Percentiles rank a stretch among this genome's conserved stretches.
Evolutionary conservation across 257 asterid genomes (phyloP).

Genomic region (Echites panduratus): DNA sequence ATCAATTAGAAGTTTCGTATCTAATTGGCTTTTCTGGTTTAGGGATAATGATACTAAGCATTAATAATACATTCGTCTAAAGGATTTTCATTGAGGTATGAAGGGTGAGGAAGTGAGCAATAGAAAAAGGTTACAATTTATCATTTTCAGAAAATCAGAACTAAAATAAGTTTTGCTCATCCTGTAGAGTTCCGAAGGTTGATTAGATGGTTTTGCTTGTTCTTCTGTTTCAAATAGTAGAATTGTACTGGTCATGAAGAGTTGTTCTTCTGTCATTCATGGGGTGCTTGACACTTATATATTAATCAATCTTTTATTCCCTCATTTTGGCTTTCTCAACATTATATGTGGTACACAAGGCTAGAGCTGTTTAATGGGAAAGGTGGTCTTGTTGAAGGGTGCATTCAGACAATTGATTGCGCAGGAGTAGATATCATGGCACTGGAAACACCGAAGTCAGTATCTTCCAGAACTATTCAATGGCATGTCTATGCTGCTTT

Average conservation of each 20-base stretch:
- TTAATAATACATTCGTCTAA: not conserved
- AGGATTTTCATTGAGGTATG: not conserved
- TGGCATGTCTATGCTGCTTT: slow-evolving; percentile 95
- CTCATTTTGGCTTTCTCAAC: slow-evolving; percentile 13
- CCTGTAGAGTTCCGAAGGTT: not conserved
- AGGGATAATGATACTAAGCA: not conserved
- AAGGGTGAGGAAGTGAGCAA: not conserved
- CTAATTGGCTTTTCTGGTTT: too few species aligned
- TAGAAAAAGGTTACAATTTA: not conserved
- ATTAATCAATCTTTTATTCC: not conserved
- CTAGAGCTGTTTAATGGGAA: slow-evolving; percentile 94
- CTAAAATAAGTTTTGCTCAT: not conserved
- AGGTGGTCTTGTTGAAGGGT: slow-evolving; percentile 82
- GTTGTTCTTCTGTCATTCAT: not conserved
- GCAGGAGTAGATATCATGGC: slow-evolving; percentile 69
- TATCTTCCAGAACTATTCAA: slow-evolving; percentile 46
- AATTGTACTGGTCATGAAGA: not conserved
- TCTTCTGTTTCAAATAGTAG: too few species aligned
- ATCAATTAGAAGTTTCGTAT: not conserved
- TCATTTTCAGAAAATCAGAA: not conserved
- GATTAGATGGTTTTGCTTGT: not conserved
- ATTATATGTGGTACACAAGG: slow-evolving; percentile 44
- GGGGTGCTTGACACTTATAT: not conserved
- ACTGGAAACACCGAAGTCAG: slow-evolving; percentile 45
- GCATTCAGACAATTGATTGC: slow-evolving; percentile 63